Evolutionary conservation across 306 rosid genomes (phyloP).

Genomic region (Mimosa bimucronata): DNA sequence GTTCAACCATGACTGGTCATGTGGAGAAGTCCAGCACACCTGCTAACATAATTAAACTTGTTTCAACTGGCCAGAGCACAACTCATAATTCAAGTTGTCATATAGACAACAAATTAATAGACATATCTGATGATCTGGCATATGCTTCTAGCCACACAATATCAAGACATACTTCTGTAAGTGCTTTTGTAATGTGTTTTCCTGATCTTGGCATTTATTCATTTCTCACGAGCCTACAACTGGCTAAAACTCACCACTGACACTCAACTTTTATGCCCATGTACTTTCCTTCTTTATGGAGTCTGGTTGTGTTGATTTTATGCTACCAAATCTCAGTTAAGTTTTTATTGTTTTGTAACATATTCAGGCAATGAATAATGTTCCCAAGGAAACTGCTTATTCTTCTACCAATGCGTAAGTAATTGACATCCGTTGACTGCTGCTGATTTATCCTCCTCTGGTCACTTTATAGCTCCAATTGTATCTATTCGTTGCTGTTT

Average conservation of each 20-base stretch:
- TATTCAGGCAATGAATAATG: conserved; percentile 87
- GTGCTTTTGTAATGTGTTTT: conserved; percentile 41
- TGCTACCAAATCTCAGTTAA: conserved; percentile 18
- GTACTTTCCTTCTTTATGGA: conserved; percentile 24
- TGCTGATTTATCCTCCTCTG: conserved; percentile 29
- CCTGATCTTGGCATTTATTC: conserved; percentile 30
- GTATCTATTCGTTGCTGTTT: neutral
- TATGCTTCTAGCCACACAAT: conserved; percentile 43
- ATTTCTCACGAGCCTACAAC: conserved; percentile 28
- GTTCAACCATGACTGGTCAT: conserved; percentile 42
- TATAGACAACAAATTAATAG: conserved; percentile 52
- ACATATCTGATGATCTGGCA: conserved; percentile 54
- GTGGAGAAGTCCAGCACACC: conserved; percentile 44
- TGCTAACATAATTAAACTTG: conserved; percentile 37
- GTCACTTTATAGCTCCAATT: conserved; percentile 17
- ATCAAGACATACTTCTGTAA: conserved; percentile 80
- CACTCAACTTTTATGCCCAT: conserved; percentile 19
- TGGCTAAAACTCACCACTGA: conserved; percentile 20
- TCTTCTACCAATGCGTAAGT: conserved; percentile 72
- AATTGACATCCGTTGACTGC: conserved; percentile 38
- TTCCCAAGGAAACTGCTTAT: conserved; percentile 81
- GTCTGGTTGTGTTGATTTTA: conserved; percentile 10
- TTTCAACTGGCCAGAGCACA: conserved; percentile 43
- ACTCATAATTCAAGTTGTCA: conserved; percentile 37
- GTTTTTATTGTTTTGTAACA: conserved; percentile 23